phyloP scores from a whole-genome alignment of 1,139 yeast genomes.

The Protomyces lactucae-debilis region DNA sequence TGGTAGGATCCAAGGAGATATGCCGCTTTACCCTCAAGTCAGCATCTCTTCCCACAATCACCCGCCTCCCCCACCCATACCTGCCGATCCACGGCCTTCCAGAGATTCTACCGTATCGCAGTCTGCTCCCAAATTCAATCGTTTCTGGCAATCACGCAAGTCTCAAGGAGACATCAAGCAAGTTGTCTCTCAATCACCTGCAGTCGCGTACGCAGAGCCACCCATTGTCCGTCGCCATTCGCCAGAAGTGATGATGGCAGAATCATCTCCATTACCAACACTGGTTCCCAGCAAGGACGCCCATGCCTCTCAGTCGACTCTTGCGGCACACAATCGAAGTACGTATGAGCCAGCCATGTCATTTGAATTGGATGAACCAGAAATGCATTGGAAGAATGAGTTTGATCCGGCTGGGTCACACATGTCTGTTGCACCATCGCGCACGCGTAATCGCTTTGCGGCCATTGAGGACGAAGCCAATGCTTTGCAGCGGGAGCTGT shows the following conservation, averaged over 20 bases:
- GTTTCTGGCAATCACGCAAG: neutral
- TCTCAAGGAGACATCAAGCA: neutral
- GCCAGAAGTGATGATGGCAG: neutral
- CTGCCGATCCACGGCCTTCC: too few relatives aligned
- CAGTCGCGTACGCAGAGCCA: neutral
- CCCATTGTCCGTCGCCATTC: neutral
- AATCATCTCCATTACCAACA: neutral
- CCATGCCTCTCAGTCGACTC: too few relatives aligned
- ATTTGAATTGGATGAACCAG: neutral
- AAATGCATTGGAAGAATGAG: neutral
- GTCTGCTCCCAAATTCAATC: neutral
- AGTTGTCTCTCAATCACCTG: neutral
- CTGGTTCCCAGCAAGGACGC: neutral
- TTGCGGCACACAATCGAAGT: too few relatives aligned
- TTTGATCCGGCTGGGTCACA: neutral
- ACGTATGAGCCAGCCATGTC: neutral
- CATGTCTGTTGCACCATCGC: too few relatives aligned
- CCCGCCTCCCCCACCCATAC: too few relatives aligned
- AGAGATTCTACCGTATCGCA: too few relatives aligned
- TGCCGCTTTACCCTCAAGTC: too few relatives aligned
- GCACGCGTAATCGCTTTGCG: too few relatives aligned
- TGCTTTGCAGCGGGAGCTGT: neutral
- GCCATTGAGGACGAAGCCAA: neutral
- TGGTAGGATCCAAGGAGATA: too few relatives aligned
- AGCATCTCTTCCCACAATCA: too few relatives aligned